These are phyloP conservation scores for Agroathelia rolfsii DNA, from an alignment of 1,284 basidiomycete genomes.

Conservation along the genomic window DNA sequence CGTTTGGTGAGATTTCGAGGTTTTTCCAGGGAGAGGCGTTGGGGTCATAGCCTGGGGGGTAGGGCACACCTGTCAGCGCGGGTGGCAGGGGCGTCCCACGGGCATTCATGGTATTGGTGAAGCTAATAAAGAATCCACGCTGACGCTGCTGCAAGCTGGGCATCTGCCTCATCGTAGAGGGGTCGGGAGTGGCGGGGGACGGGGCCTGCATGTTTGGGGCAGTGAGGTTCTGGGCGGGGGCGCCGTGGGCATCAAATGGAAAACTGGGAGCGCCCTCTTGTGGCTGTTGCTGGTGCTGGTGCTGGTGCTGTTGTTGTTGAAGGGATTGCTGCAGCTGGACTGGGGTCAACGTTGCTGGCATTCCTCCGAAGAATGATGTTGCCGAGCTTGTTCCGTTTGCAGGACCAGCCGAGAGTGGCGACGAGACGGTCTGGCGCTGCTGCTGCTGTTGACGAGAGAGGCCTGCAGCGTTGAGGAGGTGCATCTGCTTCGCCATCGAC, in stretches of 20 bases:
- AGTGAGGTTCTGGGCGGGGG: no score
- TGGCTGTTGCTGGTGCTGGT: no score
- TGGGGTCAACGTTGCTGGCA: slow-evolving; percentile 31
- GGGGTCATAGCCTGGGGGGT: slow-evolving; percentile 48
- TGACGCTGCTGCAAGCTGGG: slow-evolving; percentile 49
- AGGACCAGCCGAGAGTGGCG: slow-evolving; percentile 20
- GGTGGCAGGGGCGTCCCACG: slow-evolving; percentile 56
- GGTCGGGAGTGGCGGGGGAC: no score
- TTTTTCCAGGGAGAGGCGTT: slow-evolving; percentile 49
- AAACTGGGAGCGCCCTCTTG: no score
- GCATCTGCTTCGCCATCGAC: slow-evolving; percentile 66
- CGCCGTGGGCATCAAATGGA: no score
- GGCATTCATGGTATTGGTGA: slow-evolving; percentile 46
- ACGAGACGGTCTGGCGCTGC: slow-evolving; percentile 49
- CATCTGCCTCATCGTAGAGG: no score
- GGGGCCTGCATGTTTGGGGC: no score
- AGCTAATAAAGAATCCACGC: slow-evolving; percentile 44
- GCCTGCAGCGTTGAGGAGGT: slow-evolving; percentile 54
- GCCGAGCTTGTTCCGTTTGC: slow-evolving; percentile 54
- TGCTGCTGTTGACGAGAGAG: no score
- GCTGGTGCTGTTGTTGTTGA: no score
- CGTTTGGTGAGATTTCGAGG: slow-evolving; percentile 44
- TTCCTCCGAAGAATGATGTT: slow-evolving; percentile 56
- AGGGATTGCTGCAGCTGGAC: no score
- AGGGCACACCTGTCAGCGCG: slow-evolving; percentile 45